Evolutionary conservation across 495 filamentous ascomycete genomes (phyloP), one percentile per base, ranked within the genome.

Genomic region (Penicillium pancosmium): DNA sequence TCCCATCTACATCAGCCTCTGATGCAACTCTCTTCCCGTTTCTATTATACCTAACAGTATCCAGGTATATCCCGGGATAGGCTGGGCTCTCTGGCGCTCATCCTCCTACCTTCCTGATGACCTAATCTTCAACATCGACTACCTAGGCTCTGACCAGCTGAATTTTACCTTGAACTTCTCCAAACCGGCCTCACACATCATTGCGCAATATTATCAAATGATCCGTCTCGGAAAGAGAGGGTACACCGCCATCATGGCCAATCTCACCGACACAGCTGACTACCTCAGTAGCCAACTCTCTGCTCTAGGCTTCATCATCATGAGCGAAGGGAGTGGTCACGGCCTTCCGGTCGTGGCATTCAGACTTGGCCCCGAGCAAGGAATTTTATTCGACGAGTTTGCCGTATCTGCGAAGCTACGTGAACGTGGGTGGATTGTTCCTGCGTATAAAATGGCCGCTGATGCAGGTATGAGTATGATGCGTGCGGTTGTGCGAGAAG

Each of bases 91-190:
- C 58, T 96, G 91, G 91, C 82, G 91, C 31, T 82, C 86, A 48
- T 85, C 88, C 1, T 83, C 92, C 59, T 93, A 81, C 71, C 82
- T 96, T 0, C 92, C 92, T 15, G 78, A 91, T 68, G 92, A 95
- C 66, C 86, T 96, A 19, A 88, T 96, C 68, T 95, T 96, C 85
- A 95, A 93, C 81, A 92, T 95, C 83, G 93, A 95, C 79, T 96
- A 96, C 72, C 87, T 96, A 4, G 91, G 92, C 47, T 89, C 91
- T 10, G 90, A 95, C 62, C 92, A 96, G 72, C 84, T 91, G 11
- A 94, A 90, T 47, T 95, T 95, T 80, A 95, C 91, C 12, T 83
- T 96, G 38, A 96, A 95, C 79, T 96, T 96, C 80, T 91, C 87
- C 67, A 92, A 93, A 68, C 90, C 91, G 50, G 92, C 91, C 33